A percentile compares a stretch with the other conserved stretches of the same genome.
Conservation (phyloP, 495 filamentous ascomycete species). For the Aspergillus ellipticus region DNA sequence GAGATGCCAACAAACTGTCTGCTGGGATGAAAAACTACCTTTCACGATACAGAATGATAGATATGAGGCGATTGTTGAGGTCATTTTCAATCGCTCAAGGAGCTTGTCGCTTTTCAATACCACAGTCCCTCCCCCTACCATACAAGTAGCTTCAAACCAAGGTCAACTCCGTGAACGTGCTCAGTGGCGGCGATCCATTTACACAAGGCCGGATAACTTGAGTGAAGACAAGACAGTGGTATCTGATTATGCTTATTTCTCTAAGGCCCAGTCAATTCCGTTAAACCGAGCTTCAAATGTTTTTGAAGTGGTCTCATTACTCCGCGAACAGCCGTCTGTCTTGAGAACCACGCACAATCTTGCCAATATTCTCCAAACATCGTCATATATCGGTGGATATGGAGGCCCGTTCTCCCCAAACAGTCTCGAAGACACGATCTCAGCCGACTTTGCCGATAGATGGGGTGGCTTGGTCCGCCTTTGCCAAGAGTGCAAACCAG, state of each 20-base stretch:
- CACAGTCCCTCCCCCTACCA: neutral
- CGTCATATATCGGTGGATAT: constrained; percentile 40
- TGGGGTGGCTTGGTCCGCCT: constrained; percentile 44
- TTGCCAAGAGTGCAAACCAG: constrained; percentile 10
- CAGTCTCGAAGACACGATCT: constrained; percentile 29
- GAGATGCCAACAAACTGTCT: constrained; percentile 45
- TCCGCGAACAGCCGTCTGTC: constrained; percentile 23
- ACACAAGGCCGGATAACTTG: constrained; percentile 27
- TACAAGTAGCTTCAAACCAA: neutral
- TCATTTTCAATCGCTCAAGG: constrained; percentile 39
- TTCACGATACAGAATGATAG: constrained; percentile 53
- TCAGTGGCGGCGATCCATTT: constrained; percentile 31
- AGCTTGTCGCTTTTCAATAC: constrained; percentile 27
- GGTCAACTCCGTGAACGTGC: constrained; percentile 34
- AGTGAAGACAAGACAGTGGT: neutral
- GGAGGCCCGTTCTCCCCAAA: constrained; percentile 20
- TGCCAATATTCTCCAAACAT: constrained; percentile 25
- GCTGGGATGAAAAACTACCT: constrained; percentile 43
- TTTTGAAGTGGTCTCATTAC: constrained; percentile 25
- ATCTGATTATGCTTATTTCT: constrained; percentile 10
- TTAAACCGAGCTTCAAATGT: constrained; percentile 13
- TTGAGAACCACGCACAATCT: constrained; percentile 25
- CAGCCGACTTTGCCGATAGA: constrained; percentile 26
- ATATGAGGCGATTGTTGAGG: constrained; percentile 34
- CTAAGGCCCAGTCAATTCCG: constrained; percentile 8